Percentiles rank a stretch among this genome's conserved stretches.
These are phyloP conservation scores for Barnettozyma botsteinii DNA, from an alignment of 805 yeast genomes.

Conservation along the genomic window DNA sequence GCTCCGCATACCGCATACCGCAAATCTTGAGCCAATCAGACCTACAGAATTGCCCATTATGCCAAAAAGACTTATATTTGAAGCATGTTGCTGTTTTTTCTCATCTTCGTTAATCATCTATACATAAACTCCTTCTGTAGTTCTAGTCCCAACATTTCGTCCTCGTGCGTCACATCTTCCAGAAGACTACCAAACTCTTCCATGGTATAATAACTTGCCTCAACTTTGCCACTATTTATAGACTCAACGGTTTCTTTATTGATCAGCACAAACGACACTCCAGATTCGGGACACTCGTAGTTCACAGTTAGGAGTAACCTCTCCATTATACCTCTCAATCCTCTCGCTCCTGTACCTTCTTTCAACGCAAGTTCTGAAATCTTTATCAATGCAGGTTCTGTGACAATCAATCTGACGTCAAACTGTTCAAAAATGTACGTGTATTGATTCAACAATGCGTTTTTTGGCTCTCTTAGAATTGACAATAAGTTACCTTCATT, in stretches of 20 bases:
- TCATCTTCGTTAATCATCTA: too few species aligned
- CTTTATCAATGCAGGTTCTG: conserved; percentile 40
- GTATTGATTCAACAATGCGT: conserved; percentile 49
- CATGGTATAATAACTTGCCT: conserved; percentile 40
- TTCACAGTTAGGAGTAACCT: conserved; percentile 44
- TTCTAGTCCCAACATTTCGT: conserved; percentile 29
- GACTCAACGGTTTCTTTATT: conserved; percentile 39
- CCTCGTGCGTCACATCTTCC: conserved; percentile 38
- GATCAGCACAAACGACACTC: conserved; percentile 43
- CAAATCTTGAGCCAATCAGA: too few species aligned
- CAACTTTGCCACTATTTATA: conserved; percentile 29
- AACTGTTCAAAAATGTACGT: conserved; percentile 47
- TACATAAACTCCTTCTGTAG: too few species aligned
- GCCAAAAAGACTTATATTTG: too few species aligned
- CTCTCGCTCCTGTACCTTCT: conserved; percentile 60
- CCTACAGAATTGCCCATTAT: too few species aligned
- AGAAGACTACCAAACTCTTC: conserved; percentile 39
- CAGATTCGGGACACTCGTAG: conserved; percentile 56
- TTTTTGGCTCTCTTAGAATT: conserved; percentile 50
- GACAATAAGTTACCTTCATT: conserved; percentile 39
- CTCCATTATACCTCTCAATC: conserved; percentile 50
- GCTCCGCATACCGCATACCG: too few species aligned
- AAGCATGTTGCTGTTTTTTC: too few species aligned
- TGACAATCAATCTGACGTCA: conserved; percentile 45
- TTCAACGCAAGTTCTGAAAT: conserved; percentile 44